Conservation (phyloP, 1,284 basidiomycete genomes). For the Xanthoconium separans region DNA sequence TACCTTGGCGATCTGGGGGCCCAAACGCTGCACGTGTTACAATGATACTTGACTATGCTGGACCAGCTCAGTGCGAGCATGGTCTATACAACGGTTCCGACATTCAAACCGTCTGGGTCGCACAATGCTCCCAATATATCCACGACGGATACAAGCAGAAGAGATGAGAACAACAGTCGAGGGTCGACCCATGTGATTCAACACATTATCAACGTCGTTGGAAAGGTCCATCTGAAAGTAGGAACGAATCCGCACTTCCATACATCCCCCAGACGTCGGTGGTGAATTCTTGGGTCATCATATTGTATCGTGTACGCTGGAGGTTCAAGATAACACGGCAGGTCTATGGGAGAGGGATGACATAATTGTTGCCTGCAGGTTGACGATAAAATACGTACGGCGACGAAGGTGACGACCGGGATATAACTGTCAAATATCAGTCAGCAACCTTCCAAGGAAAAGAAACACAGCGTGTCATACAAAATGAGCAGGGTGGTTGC, state of each 20-base stretch:
- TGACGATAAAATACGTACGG: slow-evolving; percentile 10
- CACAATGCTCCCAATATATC: neutral
- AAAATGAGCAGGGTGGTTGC: slow-evolving; percentile 10
- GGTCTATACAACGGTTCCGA: neutral
- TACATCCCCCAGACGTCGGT: slow-evolving; percentile 20
- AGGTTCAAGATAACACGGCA: slow-evolving; percentile 25
- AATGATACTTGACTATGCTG: neutral
- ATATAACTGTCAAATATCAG: slow-evolving; percentile 14
- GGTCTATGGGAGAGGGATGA: slow-evolving; percentile 7
- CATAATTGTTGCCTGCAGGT: neutral
- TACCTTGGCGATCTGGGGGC: neutral
- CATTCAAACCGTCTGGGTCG: neutral
- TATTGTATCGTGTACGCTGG: neutral
- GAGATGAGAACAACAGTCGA: neutral
- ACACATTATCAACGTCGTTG: neutral
- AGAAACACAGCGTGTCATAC: slow-evolving; percentile 7
- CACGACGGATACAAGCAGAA: neutral
- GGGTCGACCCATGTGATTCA: neutral
- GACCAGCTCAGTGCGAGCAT: neutral
- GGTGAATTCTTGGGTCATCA: slow-evolving; percentile 4
- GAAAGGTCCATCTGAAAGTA: slow-evolving; percentile 3
- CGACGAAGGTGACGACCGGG: slow-evolving; percentile 16
- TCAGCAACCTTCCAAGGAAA: slow-evolving; percentile 1
- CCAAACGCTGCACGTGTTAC: neutral
- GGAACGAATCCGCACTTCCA: slow-evolving; percentile 15